Conservation (phyloP, 148 eudicot genomes). For the Chenopodium album region DNA sequence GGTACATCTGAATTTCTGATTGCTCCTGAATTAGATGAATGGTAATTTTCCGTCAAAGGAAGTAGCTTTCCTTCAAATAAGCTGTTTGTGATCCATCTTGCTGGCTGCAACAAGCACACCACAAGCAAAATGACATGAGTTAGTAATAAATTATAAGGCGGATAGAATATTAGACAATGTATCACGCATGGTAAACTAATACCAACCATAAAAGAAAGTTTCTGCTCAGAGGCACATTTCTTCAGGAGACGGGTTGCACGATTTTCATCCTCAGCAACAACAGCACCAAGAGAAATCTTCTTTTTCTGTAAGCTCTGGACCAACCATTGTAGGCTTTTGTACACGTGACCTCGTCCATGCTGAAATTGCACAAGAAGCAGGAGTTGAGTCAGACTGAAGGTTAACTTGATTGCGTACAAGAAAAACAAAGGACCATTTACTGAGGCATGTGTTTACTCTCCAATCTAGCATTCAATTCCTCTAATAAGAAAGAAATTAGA, state of each 20-base stretch:
- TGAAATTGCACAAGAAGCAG: conserved; percentile 31
- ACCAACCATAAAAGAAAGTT: conserved; percentile 65
- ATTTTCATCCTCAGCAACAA: conserved; percentile 64
- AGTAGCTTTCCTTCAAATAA: conserved; percentile 71
- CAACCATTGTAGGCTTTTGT: conserved; percentile 68
- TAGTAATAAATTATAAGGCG: not conserved
- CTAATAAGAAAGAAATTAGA: not conserved
- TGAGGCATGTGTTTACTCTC: not conserved
- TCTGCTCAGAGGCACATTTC: conserved; percentile 75
- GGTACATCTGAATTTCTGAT: conserved; percentile 31
- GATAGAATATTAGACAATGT: not conserved
- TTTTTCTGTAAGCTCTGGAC: conserved; percentile 51
- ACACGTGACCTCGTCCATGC: conserved; percentile 80
- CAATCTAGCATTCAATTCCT: not conserved
- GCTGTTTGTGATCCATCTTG: conserved; percentile 69
- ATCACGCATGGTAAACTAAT: not conserved
- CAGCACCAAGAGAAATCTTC: conserved; percentile 46
- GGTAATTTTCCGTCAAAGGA: conserved; percentile 42
- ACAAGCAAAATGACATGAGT: conserved; percentile 2
- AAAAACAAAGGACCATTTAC: not conserved
- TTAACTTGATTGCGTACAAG: not conserved
- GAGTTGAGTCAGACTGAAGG: conserved; percentile 5
- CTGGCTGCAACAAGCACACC: conserved; percentile 49
- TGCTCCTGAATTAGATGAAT: conserved; percentile 19
- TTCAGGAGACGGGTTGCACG: conserved; percentile 70